phyloP scores from a whole-genome alignment of 1,284 basidiomycete genomes.

The Cutaneotrichosporon cavernicola region DNA sequence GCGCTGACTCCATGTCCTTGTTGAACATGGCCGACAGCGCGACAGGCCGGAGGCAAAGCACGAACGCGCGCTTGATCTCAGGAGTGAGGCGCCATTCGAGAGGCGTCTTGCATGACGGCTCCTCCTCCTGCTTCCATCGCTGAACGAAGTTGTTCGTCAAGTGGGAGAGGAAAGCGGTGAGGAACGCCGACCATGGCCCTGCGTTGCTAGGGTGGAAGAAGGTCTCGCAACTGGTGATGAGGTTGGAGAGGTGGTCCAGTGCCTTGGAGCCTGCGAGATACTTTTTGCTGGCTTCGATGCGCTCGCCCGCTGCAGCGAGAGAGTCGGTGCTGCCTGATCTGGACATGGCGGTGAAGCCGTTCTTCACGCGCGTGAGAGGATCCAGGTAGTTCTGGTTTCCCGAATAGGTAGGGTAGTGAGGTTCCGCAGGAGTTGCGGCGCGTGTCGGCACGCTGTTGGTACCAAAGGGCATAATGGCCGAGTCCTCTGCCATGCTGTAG shows the following conservation, averaged over 20 bases:
- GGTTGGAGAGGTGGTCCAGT: constrained; percentile 79
- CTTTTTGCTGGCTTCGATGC: constrained; percentile 45
- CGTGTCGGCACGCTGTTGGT: constrained; percentile 41
- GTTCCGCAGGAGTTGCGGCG: constrained; percentile 56
- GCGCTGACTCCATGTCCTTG: constrained; percentile 62
- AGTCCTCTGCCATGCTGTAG: constrained; percentile 87
- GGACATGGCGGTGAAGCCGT: constrained; percentile 53
- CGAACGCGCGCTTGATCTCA: constrained; percentile 78
- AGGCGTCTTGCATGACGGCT: constrained; percentile 76
- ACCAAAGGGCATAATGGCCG: constrained; percentile 56
- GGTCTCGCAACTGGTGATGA: constrained; percentile 90
- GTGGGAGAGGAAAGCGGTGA: constrained; percentile 75
- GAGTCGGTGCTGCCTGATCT: constrained; percentile 44
- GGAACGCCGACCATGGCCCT: constrained; percentile 54
- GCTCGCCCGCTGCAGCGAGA: constrained; percentile 44
- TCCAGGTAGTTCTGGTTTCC: constrained; percentile 18
- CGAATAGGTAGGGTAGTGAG: constrained; percentile 9
- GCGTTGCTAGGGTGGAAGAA: constrained; percentile 55
- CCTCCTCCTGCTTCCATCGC: constrained; percentile 79
- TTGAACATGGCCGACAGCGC: constrained; percentile 93
- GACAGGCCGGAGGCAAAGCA: constrained; percentile 77
- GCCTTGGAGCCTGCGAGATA: constrained; percentile 85
- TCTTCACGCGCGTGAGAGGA: constrained; percentile 34
- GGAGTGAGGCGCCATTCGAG: constrained; percentile 69
- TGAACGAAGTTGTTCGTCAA: constrained; percentile 81